A percentile compares a stretch with the other conserved stretches of the same genome.
Conservation (phyloP, 2,329 filamentous ascomycete genomes). For the Zalaria obscura region DNA sequence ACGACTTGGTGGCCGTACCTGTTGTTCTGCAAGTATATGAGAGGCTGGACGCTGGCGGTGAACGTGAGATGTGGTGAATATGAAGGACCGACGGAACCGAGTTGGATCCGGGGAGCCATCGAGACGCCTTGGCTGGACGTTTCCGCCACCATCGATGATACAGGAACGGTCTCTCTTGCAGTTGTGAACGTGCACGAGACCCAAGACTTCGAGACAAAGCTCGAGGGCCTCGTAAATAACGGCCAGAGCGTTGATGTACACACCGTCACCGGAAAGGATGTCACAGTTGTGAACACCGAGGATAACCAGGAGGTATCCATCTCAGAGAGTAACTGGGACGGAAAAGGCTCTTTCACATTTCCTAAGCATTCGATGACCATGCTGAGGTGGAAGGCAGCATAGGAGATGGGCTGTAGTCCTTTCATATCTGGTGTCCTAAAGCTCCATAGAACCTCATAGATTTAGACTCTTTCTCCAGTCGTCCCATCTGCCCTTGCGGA, state of each 20-base stretch:
- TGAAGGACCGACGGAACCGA: constrained; percentile 49
- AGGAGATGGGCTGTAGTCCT: background rate
- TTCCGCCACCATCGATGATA: constrained; percentile 44
- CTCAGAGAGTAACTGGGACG: constrained; percentile 49
- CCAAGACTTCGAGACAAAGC: constrained; percentile 41
- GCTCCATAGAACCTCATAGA: constrained; percentile 14
- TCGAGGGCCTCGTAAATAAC: constrained; percentile 39
- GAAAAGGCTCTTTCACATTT: constrained; percentile 48
- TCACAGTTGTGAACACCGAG: constrained; percentile 48
- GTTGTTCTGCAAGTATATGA: constrained; percentile 59
- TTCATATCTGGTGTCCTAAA: no score
- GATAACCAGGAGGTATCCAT: constrained; percentile 49
- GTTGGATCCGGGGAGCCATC: constrained; percentile 49
- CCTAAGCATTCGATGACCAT: constrained; percentile 28
- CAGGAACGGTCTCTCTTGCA: constrained; percentile 49
- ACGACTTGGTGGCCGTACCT: constrained; percentile 63
- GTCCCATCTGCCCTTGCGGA: constrained; percentile 61
- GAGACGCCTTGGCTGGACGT: constrained; percentile 60
- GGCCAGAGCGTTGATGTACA: constrained; percentile 43
- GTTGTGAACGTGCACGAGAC: constrained; percentile 59
- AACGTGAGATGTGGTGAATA: constrained; percentile 53
- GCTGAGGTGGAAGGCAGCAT: constrained; percentile 8
- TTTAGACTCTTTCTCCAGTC: constrained; percentile 45
- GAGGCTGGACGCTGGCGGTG: constrained; percentile 51
- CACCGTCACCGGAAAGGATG: constrained; percentile 43